Evolutionary conservation across 164 flowering plant genomes (phyloP).

Genomic region (Sextonia rubra): DNA sequence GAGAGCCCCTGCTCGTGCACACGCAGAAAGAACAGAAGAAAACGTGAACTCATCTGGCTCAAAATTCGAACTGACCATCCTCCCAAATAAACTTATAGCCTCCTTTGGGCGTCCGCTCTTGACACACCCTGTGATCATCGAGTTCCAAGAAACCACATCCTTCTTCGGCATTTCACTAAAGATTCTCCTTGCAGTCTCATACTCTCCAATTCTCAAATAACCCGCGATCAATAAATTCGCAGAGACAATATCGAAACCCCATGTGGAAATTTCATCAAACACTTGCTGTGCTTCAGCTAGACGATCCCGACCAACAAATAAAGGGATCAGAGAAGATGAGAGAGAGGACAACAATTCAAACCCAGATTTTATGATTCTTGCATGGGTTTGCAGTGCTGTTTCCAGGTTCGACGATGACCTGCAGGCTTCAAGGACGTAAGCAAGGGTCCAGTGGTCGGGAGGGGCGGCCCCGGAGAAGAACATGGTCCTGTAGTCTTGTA

Average conservation of each 20-base stretch:
- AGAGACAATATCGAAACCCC: slow-evolving; percentile 24
- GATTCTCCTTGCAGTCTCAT: slow-evolving; percentile 39
- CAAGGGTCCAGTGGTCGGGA: slow-evolving; percentile 15
- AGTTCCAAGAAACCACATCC: slow-evolving; percentile 64
- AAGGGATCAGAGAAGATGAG: slow-evolving; percentile 31
- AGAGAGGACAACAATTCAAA: slow-evolving; percentile 33
- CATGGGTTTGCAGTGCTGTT: slow-evolving; percentile 8
- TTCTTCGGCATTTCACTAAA: slow-evolving; percentile 33
- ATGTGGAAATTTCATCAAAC: slow-evolving; percentile 26
- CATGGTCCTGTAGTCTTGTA: slow-evolving; percentile 15
- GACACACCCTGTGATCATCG: slow-evolving; percentile 46
- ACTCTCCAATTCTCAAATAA: slow-evolving; percentile 44
- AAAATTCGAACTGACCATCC: slow-evolving; percentile 37
- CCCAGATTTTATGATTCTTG: slow-evolving; percentile 41
- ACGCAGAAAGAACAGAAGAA: slow-evolving; percentile 47
- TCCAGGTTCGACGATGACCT: slow-evolving; percentile 6
- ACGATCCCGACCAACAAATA: slow-evolving; percentile 26
- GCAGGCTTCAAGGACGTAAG: slow-evolving; percentile 24
- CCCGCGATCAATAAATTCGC: slow-evolving; percentile 38
- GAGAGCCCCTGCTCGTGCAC: slow-evolving; percentile 60
- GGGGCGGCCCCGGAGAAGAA: background rate
- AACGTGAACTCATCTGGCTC: slow-evolving; percentile 67
- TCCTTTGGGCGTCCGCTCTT: slow-evolving; percentile 37
- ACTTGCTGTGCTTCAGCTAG: slow-evolving; percentile 24
- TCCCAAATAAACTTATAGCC: slow-evolving; percentile 31